Evolutionary conservation across 2,329 filamentous ascomycete genomes (phyloP), one percentile per base, ranked within the genome.

Genomic region (Knufia fluminis): DNA sequence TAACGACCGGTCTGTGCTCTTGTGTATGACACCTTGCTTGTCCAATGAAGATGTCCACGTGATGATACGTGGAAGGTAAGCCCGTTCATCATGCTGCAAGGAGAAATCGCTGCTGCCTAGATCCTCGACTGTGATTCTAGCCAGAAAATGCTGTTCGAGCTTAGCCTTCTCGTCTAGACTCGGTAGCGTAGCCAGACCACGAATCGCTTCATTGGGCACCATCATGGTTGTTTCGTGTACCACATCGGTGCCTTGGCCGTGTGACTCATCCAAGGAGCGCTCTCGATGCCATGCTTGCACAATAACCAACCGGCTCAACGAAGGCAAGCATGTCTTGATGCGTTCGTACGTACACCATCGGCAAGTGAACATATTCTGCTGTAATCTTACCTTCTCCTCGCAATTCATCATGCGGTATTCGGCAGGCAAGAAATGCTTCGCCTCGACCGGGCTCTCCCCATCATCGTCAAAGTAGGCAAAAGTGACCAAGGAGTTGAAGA

Each of bases 391-490:
- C 4, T 64, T 64, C 24, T 66, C 58, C 0, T 53, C 50, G n/a
- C 56, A 19, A 8, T 40, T 44, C 12, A 71, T 51, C 3, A 53
- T 58, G 1, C 51, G 48, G 49, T 69, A 71, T 2, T 64, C 58
- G 16, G 69, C 51, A 1, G 68, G 68, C 3, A 60, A 55, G 35
- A 71, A 61, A 4, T 63, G 60, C 35, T 58, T 58, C 4, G 52
- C 49, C n/a, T 69, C 61, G 39, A 71, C 63, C 1, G 53, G 61
- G 1, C 55, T 51, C 1, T 62, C 61, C 10, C 61, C 58, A 10
- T 67, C 66, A 49, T 66, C 62, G 38, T 65, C 54, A 60, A 67
- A 72, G 42, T 68, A 69, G 0, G 68, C 66, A 31, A 68, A 58
- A 10, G 69, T 54, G 4, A 71, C 65, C 28, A 73, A 57, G 1